Conservation (phyloP, 768 basidiomycete genomes). For the Austroboletus eburneus region DNA sequence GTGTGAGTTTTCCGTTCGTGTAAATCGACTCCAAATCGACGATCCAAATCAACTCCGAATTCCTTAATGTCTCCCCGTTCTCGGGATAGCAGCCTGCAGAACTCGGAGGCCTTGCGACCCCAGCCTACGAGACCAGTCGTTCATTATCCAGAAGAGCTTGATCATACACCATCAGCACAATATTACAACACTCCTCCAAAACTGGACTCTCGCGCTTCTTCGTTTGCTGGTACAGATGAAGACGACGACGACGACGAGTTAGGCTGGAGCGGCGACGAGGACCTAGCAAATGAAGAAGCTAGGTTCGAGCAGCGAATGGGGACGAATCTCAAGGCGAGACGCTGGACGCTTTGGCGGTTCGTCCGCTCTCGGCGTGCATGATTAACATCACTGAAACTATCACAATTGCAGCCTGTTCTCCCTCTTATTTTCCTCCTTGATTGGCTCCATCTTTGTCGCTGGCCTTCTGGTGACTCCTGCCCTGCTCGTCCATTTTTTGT, state of each 20-base stretch:
- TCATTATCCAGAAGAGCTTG: slow-evolving; percentile 49
- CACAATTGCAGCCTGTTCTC: slow-evolving; percentile 46
- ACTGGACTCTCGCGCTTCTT: slow-evolving; percentile 38
- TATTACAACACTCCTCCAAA: slow-evolving; percentile 26
- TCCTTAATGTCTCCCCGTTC: no score
- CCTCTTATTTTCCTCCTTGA: slow-evolving; percentile 64
- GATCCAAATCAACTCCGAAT: no score
- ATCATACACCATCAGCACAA: slow-evolving; percentile 19
- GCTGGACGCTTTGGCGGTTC: slow-evolving; percentile 55
- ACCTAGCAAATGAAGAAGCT: slow-evolving; percentile 65
- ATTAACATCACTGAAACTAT: not conserved
- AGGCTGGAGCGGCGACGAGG: slow-evolving; percentile 78
- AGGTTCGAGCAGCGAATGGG: slow-evolving; percentile 64
- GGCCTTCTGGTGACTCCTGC: slow-evolving; percentile 57
- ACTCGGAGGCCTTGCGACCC: slow-evolving; percentile 11
- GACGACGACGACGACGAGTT: slow-evolving; percentile 56
- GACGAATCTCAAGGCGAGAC: slow-evolving; percentile 35
- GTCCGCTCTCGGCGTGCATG: slow-evolving; percentile 15
- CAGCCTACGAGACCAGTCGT: slow-evolving; percentile 38
- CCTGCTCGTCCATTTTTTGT: slow-evolving; percentile 63
- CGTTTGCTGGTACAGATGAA: slow-evolving; percentile 53
- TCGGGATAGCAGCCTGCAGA: slow-evolving; percentile 3
- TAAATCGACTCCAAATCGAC: no score
- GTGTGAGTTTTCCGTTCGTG: no score
- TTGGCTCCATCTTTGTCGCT: slow-evolving; percentile 67